Evolutionary conservation across 2,329 filamentous ascomycete genomes (phyloP).

Genomic region (Nigrospora osmanthi): DNA sequence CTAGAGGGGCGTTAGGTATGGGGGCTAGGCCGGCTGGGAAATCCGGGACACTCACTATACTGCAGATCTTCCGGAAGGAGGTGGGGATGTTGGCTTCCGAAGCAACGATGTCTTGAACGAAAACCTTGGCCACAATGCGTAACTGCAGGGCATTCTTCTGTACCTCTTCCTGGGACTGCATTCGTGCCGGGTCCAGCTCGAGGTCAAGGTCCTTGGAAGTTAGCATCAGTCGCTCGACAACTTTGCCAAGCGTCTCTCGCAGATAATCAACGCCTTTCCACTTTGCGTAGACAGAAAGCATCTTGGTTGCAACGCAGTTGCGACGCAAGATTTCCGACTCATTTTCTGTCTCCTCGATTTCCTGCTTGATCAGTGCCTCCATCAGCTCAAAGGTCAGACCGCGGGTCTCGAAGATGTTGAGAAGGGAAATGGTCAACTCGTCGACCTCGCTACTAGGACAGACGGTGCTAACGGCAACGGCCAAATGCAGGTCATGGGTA

Average conservation of each 20-base stretch:
- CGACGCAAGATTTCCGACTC: slow-evolving; percentile 60
- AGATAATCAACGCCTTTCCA: slow-evolving; percentile 62
- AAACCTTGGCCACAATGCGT: slow-evolving; percentile 60
- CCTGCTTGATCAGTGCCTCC: slow-evolving; percentile 60
- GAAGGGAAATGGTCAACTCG: slow-evolving; percentile 57
- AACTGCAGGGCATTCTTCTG: slow-evolving; percentile 60
- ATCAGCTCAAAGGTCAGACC: slow-evolving; percentile 56
- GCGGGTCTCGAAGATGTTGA: slow-evolving; percentile 63
- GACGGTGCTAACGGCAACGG: slow-evolving; percentile 55
- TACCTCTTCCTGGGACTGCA: slow-evolving; percentile 52
- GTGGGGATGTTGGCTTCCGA: slow-evolving; percentile 54
- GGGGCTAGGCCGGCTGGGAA: background rate
- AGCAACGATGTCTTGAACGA: slow-evolving; percentile 62
- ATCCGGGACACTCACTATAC: slow-evolving; percentile 41
- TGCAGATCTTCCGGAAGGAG: slow-evolving; percentile 60
- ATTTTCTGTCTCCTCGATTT: slow-evolving; percentile 62
- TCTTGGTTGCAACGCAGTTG: slow-evolving; percentile 65
- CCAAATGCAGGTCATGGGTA: slow-evolving; percentile 54
- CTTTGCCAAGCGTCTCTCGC: slow-evolving; percentile 56
- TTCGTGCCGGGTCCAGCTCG: slow-evolving; percentile 58
- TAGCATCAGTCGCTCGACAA: slow-evolving; percentile 57
- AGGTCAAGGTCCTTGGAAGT: slow-evolving; percentile 61
- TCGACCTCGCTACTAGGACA: slow-evolving; percentile 63
- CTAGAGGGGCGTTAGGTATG: slow-evolving; percentile 20
- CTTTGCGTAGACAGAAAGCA: slow-evolving; percentile 63